Base-by-base conservation (phyloP, 768 basidiomycete genomes). In the Nevesoporus exiguus region DNA sequence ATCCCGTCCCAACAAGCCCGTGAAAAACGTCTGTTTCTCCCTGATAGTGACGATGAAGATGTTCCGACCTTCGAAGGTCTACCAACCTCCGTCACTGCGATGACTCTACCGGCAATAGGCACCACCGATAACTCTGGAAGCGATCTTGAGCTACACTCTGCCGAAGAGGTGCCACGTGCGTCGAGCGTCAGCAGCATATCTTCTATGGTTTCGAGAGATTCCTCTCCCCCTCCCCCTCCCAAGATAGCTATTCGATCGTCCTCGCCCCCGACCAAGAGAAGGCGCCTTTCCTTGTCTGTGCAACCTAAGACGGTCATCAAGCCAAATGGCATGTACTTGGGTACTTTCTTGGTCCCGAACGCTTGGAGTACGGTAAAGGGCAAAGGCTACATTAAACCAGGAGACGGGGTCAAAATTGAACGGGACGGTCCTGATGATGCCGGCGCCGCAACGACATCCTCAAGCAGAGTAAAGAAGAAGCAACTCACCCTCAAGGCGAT, bases 291-390 rank as follows among this genome's bases (percentile, higher is more conserved):
- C 1, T 63, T 67, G 40, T 60, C 68, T 15, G 36, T 52, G 7
- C 56, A 36, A 11, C 44, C 33, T 19, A 42, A 57, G 60, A 22
- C 58, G 56, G 21, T 59, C 47, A 37, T 57, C 44, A 59, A 48
- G 29, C 57, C 41, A 13, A 53, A 76, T 1, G 74, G 68, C 30
- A 60, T 61, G 11, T 90, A 87, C 63, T 60, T 91, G 25, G 89
- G 89, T 11, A 85, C 84, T 46, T 75, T 90, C 47, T 56, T 90
- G 10, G 78, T 90, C 22, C 77, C 79, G 21, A 85, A 88, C 61
- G 89, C 87, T 10, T 91, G 87, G 87, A 88, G 86, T 58, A 90
- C 84, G 37, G 85, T 80, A 14, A 85, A 80, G 46, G 89, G 89
- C 2, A 82, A 77, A 60, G 85, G 85, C 4, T 89, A 90, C 55